Conservation (phyloP, 805 yeast genomes). For the Torulaspora delbrueckii region DNA sequence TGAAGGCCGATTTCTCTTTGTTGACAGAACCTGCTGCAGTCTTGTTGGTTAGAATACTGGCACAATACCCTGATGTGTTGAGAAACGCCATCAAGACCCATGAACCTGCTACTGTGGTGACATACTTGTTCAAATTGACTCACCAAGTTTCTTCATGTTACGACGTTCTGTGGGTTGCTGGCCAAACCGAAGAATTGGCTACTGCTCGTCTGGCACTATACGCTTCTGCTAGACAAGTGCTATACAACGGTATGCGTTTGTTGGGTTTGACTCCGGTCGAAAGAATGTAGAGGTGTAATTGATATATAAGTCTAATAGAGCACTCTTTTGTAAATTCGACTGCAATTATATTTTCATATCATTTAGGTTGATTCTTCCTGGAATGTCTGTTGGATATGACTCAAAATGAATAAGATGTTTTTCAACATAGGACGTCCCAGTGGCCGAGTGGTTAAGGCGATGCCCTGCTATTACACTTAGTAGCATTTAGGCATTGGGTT, state of each 20-base stretch:
- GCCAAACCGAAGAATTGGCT: slow-evolving; percentile 83
- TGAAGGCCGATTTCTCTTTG: slow-evolving; percentile 52
- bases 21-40: slow-evolving; percentile 68
- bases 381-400: too few relatives aligned
- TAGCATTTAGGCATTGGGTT: slow-evolving; percentile 76
- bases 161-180: slow-evolving; percentile 94
- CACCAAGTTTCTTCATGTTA: slow-evolving; percentile 96
- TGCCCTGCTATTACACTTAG: slow-evolving; percentile 64
- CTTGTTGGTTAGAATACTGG: slow-evolving; percentile 66
- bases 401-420: too few relatives aligned
- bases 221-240: slow-evolving; percentile 81
- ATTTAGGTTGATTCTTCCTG: background rate
- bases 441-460: slow-evolving; percentile 95
- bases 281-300: slow-evolving; percentile 61
- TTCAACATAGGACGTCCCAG: slow-evolving; percentile 43
- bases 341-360: too few relatives aligned
- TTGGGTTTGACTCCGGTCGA: slow-evolving; percentile 97
- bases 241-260: slow-evolving; percentile 82
- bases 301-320: background rate
- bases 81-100: slow-evolving; percentile 75
- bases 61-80: slow-evolving; percentile 88
- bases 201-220: slow-evolving; percentile 89
- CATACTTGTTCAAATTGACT: slow-evolving; percentile 85
- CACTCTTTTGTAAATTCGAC: background rate
- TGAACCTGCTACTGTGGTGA: slow-evolving; percentile 92